phyloP scores from a whole-genome alignment of 768 basidiomycete genomes.

The Rubroboletus satanas region DNA sequence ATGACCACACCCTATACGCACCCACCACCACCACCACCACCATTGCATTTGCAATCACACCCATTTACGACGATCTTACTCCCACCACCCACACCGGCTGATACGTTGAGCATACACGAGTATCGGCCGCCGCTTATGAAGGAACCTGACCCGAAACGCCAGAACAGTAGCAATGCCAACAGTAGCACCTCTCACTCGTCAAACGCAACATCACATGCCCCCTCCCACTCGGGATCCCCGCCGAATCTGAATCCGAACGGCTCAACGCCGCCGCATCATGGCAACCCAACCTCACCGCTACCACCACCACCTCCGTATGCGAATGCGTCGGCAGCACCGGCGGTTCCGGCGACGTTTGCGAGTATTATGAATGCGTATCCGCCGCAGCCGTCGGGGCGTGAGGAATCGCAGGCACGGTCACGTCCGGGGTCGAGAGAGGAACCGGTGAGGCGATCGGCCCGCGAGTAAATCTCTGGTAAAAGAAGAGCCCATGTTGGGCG shows the following conservation, averaged over 20 bases:
- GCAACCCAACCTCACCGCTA: conserved; percentile 6
- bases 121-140: conserved; percentile 28
- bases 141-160: conserved; percentile 20
- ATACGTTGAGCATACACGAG: conserved; percentile 32
- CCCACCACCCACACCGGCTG: conserved; percentile 25
- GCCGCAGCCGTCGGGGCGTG: conserved; percentile 24
- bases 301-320: conserved; percentile 23
- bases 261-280: conserved; percentile 18
- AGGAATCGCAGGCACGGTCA: conserved; percentile 23
- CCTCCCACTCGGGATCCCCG: conserved; percentile 23
- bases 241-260: conserved; percentile 18
- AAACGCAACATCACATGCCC: conserved; percentile 9
- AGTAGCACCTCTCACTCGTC: conserved; percentile 7
- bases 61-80: conserved; percentile 31
- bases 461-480: conserved; percentile 8
- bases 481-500: not conserved
- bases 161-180: conserved; percentile 2
- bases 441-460: conserved; percentile 11
- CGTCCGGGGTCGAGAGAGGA: conserved; percentile 26
- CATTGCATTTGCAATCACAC: conserved; percentile 21
- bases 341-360: conserved; percentile 55
- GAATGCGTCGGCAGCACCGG: conserved; percentile 19
- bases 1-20: conserved; percentile 15
- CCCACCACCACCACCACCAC: conserved; percentile 15
- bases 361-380: conserved; percentile 73